Percentiles rank a stretch among this genome's conserved stretches.
Conservation (phyloP, 306 rosid genomes). For the Phaseolus lunatus region DNA sequence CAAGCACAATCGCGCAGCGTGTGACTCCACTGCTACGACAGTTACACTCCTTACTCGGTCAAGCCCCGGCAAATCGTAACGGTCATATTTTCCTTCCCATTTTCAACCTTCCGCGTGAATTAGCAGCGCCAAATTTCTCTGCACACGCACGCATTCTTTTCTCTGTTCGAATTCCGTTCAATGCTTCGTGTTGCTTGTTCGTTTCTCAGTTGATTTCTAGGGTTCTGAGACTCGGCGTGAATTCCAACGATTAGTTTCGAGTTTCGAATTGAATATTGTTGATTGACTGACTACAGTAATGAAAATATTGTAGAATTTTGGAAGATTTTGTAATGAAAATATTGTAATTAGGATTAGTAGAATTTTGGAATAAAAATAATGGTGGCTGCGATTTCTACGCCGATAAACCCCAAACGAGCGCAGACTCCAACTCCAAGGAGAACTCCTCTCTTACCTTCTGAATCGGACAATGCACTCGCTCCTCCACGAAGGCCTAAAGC, state of each 20-base stretch:
- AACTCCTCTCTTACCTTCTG: slow-evolving; percentile 82
- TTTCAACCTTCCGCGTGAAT: not conserved
- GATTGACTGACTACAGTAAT: not conserved
- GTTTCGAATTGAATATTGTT: slow-evolving; percentile 10
- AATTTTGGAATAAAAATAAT: slow-evolving; percentile 41
- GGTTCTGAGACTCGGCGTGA: slow-evolving; percentile 22
- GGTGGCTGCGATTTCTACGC: slow-evolving; percentile 80
- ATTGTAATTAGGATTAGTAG: not conserved
- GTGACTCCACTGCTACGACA: slow-evolving; percentile 49
- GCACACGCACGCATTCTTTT: not conserved
- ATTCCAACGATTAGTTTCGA: slow-evolving; percentile 52
- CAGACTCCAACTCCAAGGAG: slow-evolving; percentile 61
- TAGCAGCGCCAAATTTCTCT: not conserved
- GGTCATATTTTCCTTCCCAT: slow-evolving; percentile 59
- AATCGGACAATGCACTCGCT: slow-evolving; percentile 73
- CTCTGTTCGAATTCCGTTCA: slow-evolving; percentile 2
- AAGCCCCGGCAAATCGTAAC: slow-evolving; percentile 52
- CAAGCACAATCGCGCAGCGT: slow-evolving; percentile 45
- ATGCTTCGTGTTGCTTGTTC: not conserved
- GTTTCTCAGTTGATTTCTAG: not conserved
- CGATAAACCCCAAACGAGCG: slow-evolving; percentile 64
- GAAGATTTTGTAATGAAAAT: no score
- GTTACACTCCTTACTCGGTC: slow-evolving; percentile 66
- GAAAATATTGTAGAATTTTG: not conserved
- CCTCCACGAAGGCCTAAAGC: slow-evolving; percentile 70